Percentiles rank a stretch among this genome's conserved stretches.
Conservation (phyloP, 2,329 filamentous ascomycete species). For the Alternaria rosae region DNA sequence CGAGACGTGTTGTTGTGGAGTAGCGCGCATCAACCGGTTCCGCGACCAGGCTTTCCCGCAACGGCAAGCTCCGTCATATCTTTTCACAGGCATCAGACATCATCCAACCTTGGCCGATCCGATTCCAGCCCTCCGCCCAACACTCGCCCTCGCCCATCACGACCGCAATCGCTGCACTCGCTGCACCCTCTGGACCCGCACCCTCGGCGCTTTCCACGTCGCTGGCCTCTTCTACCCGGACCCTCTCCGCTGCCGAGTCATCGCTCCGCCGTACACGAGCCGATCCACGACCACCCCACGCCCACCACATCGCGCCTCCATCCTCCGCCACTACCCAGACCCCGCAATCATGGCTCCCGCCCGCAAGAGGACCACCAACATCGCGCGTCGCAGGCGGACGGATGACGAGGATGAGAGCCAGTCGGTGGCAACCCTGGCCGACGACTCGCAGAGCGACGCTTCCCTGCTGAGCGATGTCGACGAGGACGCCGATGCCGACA, state of each 20-base stretch:
- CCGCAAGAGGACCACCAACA: slow-evolving; percentile 45
- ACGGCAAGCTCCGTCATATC: slow-evolving; percentile 37
- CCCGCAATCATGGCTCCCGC: slow-evolving; percentile 46
- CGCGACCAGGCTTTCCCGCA: slow-evolving; percentile 28
- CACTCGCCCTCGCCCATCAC: slow-evolving; percentile 35
- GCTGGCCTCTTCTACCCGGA: slow-evolving; percentile 24
- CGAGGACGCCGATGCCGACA: slow-evolving; percentile 66
- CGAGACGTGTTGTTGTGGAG: slow-evolving; percentile 19
- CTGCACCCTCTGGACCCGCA: slow-evolving; percentile 28
- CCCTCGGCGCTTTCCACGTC: slow-evolving; percentile 19
- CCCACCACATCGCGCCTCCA: slow-evolving; percentile 22
- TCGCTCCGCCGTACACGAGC: slow-evolving; percentile 29
- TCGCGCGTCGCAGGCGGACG: slow-evolving; percentile 49
- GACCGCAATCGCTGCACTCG: slow-evolving; percentile 33
- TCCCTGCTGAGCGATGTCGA: slow-evolving; percentile 65
- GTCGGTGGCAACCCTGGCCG: slow-evolving; percentile 59
- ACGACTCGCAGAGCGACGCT: slow-evolving; percentile 70
- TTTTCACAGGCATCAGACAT: slow-evolving; percentile 49
- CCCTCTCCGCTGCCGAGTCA: slow-evolving; percentile 32
- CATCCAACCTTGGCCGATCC: slow-evolving; percentile 28
- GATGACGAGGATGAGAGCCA: slow-evolving; percentile 51
- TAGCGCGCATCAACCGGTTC: slow-evolving; percentile 20
- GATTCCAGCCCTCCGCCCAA: slow-evolving; percentile 27
- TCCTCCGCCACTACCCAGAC: slow-evolving; percentile 17
- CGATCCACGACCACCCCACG: slow-evolving; percentile 31